These are phyloP conservation scores for Lactifluus pinguis DNA, from an alignment of 768 basidiomycete genomes.

Conservation along the genomic window DNA sequence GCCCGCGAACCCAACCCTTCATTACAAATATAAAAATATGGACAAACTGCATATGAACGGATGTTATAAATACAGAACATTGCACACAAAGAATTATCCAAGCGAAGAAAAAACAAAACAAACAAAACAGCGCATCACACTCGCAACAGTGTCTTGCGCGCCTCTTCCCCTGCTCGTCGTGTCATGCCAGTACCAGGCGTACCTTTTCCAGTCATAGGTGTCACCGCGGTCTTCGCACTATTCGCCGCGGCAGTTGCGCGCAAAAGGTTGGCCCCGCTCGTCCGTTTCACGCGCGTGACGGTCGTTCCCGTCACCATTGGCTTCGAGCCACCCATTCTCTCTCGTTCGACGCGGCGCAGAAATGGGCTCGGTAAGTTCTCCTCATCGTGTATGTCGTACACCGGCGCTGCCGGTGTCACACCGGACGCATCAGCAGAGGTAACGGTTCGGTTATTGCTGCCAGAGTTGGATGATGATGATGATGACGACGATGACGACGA, in stretches of 20 bases:
- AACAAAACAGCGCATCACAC: constrained; percentile 19
- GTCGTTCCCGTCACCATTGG: constrained; percentile 1
- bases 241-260: constrained; percentile 51
- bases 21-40: background rate
- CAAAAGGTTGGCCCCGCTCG: constrained; percentile 45
- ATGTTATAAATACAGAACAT: background rate
- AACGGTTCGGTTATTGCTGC: background rate
- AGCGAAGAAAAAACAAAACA: background rate
- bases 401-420: background rate
- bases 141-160: constrained; percentile 37
- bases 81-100: background rate
- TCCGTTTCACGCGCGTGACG: constrained; percentile 29
- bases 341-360: constrained; percentile 47
- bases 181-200: constrained; percentile 7
- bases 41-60: background rate
- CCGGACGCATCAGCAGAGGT: background rate
- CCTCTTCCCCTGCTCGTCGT: constrained; percentile 44
- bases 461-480: constrained; percentile 9
- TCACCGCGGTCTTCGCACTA: constrained; percentile 32
- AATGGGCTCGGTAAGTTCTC: constrained; percentile 84
- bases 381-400: constrained; percentile 65
- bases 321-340: constrained; percentile 19
- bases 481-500: constrained; percentile 9
- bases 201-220: background rate
- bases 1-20: background rate